Evolutionary conservation across 2,329 filamentous ascomycete species (phyloP), one percentile per base, ranked within the genome.

Genomic region (Xylariaceae sp.): DNA sequence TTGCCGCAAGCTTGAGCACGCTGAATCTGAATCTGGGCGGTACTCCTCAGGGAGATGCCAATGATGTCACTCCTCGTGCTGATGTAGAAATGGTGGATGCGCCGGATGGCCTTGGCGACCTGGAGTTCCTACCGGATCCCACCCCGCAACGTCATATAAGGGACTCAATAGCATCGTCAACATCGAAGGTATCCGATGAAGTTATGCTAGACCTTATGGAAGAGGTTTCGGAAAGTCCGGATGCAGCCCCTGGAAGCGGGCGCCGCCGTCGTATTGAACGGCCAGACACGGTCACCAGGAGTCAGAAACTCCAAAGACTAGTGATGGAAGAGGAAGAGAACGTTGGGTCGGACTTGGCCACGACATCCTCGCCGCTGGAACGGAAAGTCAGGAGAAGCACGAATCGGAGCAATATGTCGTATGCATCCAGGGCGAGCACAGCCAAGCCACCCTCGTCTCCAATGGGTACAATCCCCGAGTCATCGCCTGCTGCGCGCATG

Each of bases 171-270:
- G 62, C 48, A 2, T 70, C 69, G 5, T 48, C 65, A 17, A 62
- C 58, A 35, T 67, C 70, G 30, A 64, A 47, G 35, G 3, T 52
- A 17, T 67, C 66, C 35, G 37, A 53, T 6, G 68, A 63, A 4
- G 62, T 62, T 0, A 51, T 62, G 57, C 47, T 54, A 18, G 61
- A 63, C 23, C 39, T 65, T 2, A 62, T 67, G 13, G 77, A 81
- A 52, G 78, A 81, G 66, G 75, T 83, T 11, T 74, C 72, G 42
- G 82, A 86, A 66, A 84, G 82, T 58, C 83, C 84, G 0, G 72
- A 66, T 7, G 70, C 80, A 63, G 82, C 81, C 11, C 83, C 82
- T 0, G 83, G 82, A 2, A 85, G 81, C 63, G 83, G 82, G 1
- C 77, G 76, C 7, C 73, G 81, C 53, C 75, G 77, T 30, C 74